A percentile compares a stretch with the other conserved stretches of the same genome.
Evolutionary conservation across 495 filamentous ascomycete species (phyloP).

Genomic region (Durotheca rogersii): DNA sequence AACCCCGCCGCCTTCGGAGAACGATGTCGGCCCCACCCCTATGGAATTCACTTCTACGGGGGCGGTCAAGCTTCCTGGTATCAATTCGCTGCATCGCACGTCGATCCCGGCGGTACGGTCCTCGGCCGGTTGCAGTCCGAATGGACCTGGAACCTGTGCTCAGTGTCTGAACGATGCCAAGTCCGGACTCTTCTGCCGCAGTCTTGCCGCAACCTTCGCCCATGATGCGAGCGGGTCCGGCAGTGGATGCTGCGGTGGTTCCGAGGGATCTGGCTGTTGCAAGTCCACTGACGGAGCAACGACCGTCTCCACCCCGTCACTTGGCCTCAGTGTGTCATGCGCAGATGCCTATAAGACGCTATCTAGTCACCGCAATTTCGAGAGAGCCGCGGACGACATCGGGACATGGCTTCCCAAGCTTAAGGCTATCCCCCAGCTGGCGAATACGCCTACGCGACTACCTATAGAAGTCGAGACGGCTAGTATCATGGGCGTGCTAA

Average conservation of each 20-base stretch:
- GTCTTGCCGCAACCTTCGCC: conserved; percentile 66
- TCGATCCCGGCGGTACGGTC: conserved; percentile 17
- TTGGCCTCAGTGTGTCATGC: conserved; percentile 55
- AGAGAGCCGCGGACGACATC: conserved; percentile 72
- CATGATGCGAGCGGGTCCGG: conserved; percentile 38
- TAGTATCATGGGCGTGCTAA: conserved; percentile 82
- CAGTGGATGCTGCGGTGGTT: conserved; percentile 45
- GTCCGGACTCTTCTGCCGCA: conserved; percentile 83
- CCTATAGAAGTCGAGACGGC: conserved; percentile 82
- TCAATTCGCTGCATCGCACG: conserved; percentile 36
- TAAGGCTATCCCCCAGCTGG: conserved; percentile 52
- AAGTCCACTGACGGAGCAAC: conserved; percentile 23
- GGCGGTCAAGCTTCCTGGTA: conserved; percentile 50
- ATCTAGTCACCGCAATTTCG: conserved; percentile 76
- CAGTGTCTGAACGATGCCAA: conserved; percentile 77
- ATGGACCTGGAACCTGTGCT: conserved; percentile 76
- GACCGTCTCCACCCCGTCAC: conserved; percentile 3
- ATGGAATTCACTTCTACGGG: conserved; percentile 51
- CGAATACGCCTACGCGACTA: conserved; percentile 43
- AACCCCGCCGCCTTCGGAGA: conserved; percentile 70
- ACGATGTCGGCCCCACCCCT: conserved; percentile 54
- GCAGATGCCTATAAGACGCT: conserved; percentile 83
- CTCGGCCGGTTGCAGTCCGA: conserved; percentile 54
- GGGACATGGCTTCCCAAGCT: conserved; percentile 74
- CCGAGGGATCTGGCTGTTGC: conserved; percentile 37